Conservation (phyloP, 2,329 filamentous ascomycete genomes). For the Trichoderma atroviride region DNA sequence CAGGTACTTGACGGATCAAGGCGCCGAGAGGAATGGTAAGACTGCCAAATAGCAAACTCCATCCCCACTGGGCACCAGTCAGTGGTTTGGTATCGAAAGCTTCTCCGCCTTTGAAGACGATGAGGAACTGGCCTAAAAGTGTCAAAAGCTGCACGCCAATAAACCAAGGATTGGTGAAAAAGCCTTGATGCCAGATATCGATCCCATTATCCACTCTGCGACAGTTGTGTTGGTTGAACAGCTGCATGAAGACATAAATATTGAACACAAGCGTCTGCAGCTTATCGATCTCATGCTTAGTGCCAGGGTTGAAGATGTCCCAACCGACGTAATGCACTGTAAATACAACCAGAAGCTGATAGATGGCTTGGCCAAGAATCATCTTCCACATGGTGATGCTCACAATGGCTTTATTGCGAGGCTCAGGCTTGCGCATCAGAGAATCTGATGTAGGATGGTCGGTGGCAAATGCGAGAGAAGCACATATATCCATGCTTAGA, state of each 20-base stretch:
- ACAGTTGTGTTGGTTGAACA: constrained; percentile 82
- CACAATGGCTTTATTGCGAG: constrained; percentile 73
- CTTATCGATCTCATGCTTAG: constrained; percentile 38
- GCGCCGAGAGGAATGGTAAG: constrained; percentile 66
- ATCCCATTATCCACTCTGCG: constrained; percentile 80
- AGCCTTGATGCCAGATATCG: constrained; percentile 76
- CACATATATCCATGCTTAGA: constrained; percentile 70
- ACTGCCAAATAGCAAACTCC: constrained; percentile 68
- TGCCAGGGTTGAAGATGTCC: constrained; percentile 57
- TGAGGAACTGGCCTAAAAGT: constrained; percentile 69
- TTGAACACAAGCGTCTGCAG: constrained; percentile 76
- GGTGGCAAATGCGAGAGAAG: constrained; percentile 65
- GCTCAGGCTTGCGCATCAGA: constrained; percentile 68
- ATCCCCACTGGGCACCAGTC: constrained; percentile 68
- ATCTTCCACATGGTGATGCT: constrained; percentile 85
- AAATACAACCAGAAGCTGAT: constrained; percentile 66
- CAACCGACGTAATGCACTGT: constrained; percentile 63
- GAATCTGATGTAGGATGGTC: constrained; percentile 60
- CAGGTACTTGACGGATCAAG: constrained; percentile 46
- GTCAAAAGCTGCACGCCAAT: constrained; percentile 68
- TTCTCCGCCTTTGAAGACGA: constrained; percentile 69
- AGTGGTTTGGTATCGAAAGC: constrained; percentile 66
- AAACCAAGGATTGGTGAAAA: constrained; percentile 77
- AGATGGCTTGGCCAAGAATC: constrained; percentile 80
- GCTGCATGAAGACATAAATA: constrained; percentile 87